Base-by-base conservation (phyloP, 306 rosid genomes). In the Ceratonia siliqua region DNA sequence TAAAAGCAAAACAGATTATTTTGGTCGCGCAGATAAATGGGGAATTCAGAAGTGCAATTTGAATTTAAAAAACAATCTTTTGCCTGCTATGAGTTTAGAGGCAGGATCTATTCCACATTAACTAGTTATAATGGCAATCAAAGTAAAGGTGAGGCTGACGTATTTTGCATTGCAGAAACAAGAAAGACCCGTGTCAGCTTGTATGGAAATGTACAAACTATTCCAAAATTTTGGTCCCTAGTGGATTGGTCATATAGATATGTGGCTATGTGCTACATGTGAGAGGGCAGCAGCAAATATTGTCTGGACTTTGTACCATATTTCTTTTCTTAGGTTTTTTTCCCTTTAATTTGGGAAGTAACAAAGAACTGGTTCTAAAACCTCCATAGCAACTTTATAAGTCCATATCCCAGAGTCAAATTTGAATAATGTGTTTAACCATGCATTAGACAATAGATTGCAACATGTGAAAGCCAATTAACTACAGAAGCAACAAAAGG, bases 161-260 rank as follows among this genome's bases (percentile, higher is more conserved):
- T 42, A 77, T 33, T 36, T 42, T 74, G 52, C 33, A 68, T 35
- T 68, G 70, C 45, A 55, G 69, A 49, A 11, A 28, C 53, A 45
- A 15, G 49, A 55, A 39, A 62, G n/a, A 36, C 15, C 41, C 21
- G 5, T 41, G 45, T 11, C 3, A 58, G 63, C 48, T 52, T 53
- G 7, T 11, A 77, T 28, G 48, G 62, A 46, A 57, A 20, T 52
- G 5, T 46, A 38, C 45, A 79, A 9, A 28, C 43, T 30, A 21
- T 49, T 22, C 41, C 62, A 52, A 32, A 24, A 54, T 54, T 80
- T 24, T 32, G 21, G 30, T 55, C 48, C 38, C 62, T 3, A 24
- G 32, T 39, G 22, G n/a, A 66, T 32, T 33, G 11, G 7, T 32
- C 38, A 32, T 2, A 64, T 21, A 69, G 24, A 42, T 20, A 56